phyloP scores from a whole-genome alignment of 75 land plant genomes.

The Ceratopteris richardii region DNA sequence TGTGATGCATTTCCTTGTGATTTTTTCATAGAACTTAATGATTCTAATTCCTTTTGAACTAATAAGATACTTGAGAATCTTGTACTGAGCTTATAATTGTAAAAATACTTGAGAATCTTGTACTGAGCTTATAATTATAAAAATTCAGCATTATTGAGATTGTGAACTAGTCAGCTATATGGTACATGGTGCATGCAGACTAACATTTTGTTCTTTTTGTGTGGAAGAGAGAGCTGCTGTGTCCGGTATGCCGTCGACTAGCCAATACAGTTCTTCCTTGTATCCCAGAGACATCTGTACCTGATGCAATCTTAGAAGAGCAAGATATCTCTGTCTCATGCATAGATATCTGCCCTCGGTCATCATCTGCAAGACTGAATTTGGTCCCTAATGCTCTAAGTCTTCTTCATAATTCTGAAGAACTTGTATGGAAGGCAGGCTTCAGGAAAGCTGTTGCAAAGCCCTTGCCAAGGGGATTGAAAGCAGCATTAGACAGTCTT shows the following conservation, averaged over 20 bases:
- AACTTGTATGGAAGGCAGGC: conserved; percentile 34
- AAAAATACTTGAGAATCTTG: not conserved
- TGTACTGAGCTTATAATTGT: conserved; percentile 1
- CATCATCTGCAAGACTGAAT: conserved; percentile 4
- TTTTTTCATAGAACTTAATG: no score
- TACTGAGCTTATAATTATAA: not conserved
- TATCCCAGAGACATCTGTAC: conserved; percentile 10
- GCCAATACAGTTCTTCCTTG: conserved; percentile 86
- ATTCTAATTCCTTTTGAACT: no score
- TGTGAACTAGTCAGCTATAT: no score
- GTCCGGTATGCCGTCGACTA: conserved; percentile 88
- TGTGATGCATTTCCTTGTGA: no score
- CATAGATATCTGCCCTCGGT: not conserved
- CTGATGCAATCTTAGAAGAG: not conserved
- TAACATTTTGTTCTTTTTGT: no score
- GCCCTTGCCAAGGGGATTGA: conserved; percentile 19
- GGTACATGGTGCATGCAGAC: no score
- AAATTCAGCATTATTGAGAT: no score
- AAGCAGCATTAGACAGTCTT: conserved; percentile 41
- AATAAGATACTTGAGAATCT: not conserved
- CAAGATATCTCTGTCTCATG: not conserved
- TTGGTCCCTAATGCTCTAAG: conserved; percentile 42
- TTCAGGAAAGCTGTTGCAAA: conserved; percentile 31
- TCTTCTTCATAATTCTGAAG: conserved; percentile 51
- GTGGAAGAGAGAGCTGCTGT: conserved; percentile 80